A percentile compares a stretch with the other conserved stretches of the same genome.
phyloP scores from a whole-genome alignment of 441 rosid species.

The Kokia cookei region DNA sequence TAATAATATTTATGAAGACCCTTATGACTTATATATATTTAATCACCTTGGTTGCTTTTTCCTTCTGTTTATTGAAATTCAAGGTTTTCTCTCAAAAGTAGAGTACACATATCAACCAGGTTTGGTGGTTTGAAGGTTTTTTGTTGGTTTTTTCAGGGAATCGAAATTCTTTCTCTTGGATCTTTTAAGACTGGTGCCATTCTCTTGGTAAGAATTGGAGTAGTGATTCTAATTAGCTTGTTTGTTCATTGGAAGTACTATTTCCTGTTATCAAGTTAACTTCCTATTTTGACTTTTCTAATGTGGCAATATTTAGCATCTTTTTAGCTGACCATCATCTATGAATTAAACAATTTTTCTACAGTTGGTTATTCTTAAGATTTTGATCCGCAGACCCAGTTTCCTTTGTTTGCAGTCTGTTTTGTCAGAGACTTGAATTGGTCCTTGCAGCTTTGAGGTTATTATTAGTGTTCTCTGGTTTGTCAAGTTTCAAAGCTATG shows the following conservation, averaged over 20 bases:
- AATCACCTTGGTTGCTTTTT: background rate
- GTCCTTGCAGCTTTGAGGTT: background rate
- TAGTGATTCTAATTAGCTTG: background rate
- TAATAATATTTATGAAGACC: background rate
- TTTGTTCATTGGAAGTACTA: background rate
- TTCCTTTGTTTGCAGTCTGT: background rate
- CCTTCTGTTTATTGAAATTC: background rate
- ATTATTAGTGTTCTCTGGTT: background rate
- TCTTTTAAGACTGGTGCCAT: conserved; percentile 72
- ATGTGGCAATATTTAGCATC: background rate
- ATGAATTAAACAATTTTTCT: background rate
- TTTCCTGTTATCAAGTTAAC: background rate
- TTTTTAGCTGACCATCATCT: background rate
- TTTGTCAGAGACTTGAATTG: background rate
- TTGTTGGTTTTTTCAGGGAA: conserved; percentile 50
- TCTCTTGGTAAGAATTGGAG: conserved; percentile 58
- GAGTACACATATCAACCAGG: background rate
- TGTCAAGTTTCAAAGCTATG: background rate
- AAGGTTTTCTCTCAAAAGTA: background rate
- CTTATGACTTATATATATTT: background rate
- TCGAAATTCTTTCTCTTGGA: conserved; percentile 61
- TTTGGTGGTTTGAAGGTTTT: background rate
- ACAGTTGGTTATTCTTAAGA: background rate
- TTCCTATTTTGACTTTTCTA: background rate
- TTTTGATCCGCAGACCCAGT: background rate